phyloP scores from a whole-genome alignment of 345 rosid species.

The Populus tremula region DNA sequence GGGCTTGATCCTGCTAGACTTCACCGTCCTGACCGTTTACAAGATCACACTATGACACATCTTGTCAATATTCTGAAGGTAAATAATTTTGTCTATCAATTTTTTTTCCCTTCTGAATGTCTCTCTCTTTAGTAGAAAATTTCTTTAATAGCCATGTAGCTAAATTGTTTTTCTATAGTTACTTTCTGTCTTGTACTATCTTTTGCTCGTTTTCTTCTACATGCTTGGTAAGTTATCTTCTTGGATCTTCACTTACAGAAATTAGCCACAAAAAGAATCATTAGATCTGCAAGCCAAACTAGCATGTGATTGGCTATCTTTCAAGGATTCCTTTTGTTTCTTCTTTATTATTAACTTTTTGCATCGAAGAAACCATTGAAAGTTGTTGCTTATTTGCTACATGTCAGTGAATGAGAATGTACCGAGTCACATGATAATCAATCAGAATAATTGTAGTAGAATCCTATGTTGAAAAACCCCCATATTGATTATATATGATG shows the following conservation, averaged over 20 bases:
- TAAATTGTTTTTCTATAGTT: background rate
- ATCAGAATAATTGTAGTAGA: background rate
- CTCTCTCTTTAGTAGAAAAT: background rate
- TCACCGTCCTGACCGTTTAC: constrained; percentile 79
- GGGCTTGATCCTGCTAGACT: constrained; percentile 77
- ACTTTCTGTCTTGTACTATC: no score
- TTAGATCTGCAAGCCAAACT: background rate
- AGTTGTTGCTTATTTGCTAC: background rate
- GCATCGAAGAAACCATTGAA: background rate
- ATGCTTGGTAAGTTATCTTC: background rate
- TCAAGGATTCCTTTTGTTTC: background rate
- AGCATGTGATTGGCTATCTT: background rate
- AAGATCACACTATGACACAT: constrained; percentile 57
- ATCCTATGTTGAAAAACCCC: background rate
- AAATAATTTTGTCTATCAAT: constrained; percentile 9
- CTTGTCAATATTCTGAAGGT: constrained; percentile 73
- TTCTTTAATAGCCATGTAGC: background rate
- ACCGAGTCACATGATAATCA: background rate
- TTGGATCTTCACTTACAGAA: background rate
- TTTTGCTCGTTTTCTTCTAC: constrained; percentile 4
- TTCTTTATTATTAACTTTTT: background rate
- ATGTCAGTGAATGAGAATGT: background rate
- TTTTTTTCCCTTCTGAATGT: constrained; percentile 6
- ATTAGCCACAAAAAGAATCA: background rate
- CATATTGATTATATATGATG: background rate